Evolutionary conservation across 106 monocot genomes (phyloP).

Genomic region (Posidonia australis): DNA sequence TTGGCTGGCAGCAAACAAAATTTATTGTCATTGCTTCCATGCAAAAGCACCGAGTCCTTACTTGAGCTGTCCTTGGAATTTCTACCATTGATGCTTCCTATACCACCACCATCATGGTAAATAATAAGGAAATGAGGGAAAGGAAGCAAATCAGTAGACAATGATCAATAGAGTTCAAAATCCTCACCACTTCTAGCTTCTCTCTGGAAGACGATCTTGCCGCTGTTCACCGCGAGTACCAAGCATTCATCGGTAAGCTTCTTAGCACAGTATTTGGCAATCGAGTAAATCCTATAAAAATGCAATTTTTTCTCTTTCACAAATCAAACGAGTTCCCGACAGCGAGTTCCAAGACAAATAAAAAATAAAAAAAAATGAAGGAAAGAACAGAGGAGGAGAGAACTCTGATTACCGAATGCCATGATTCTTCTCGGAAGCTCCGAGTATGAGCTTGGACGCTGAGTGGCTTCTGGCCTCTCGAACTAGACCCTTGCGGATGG

Average conservation of each 20-base stretch:
- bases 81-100: not conserved
- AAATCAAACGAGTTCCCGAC: not conserved
- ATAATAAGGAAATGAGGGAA: not conserved
- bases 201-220: conserved; percentile 55
- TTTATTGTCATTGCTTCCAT: not conserved
- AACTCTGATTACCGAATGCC: conserved; percentile 29
- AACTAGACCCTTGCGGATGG: conserved; percentile 39
- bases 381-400: too few species aligned
- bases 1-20: conserved; percentile 1
- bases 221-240: conserved; percentile 62
- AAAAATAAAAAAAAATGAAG: not conserved
- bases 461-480: conserved; percentile 18
- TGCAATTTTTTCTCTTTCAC: too few species aligned
- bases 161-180: not conserved
- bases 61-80: not conserved
- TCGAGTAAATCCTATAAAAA: conserved; percentile 4
- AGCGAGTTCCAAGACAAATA: too few species aligned
- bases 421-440: conserved; percentile 23
- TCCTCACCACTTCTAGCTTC: conserved; percentile 24
- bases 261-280: conserved; percentile 61
- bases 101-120: not conserved
- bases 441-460: conserved; percentile 40
- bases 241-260: conserved; percentile 36
- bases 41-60: not conserved
- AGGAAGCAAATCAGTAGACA: not conserved